Evolutionary conservation across 192 early-diverging fungal species (phyloP).

Genomic region (Radiomyces spectabilis): DNA sequence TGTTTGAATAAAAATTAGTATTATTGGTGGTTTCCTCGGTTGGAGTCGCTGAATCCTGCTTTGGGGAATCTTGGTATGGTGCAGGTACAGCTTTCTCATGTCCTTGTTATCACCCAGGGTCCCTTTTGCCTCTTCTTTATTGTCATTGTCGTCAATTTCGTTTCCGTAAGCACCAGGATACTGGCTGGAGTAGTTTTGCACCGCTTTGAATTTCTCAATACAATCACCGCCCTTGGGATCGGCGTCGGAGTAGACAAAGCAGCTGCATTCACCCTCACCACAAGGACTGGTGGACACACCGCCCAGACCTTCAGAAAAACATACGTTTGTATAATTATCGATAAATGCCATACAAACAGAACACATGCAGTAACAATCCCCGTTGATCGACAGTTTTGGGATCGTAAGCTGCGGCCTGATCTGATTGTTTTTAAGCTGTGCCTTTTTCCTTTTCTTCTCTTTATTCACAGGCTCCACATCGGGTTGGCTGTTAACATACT

Average conservation of each 20-base stretch:
- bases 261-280: constrained; percentile 93
- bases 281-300: constrained; percentile 96
- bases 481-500: constrained; percentile 6
- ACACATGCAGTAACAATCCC: constrained; percentile 84
- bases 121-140: constrained; percentile 52
- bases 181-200: constrained; percentile 86
- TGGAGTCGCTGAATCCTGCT: too few relatives aligned
- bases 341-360: too few relatives aligned
- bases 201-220: constrained; percentile 82
- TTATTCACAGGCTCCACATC: neutral
- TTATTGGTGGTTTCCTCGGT: constrained; percentile 1
- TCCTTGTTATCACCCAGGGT: constrained; percentile 28
- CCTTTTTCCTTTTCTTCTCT: neutral
- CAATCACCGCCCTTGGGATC: constrained; percentile 99
- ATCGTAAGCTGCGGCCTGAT: constrained; percentile 54
- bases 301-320: constrained; percentile 45
- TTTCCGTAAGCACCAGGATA: constrained; percentile 88
- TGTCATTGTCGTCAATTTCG: constrained; percentile 69
- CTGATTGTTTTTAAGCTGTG: neutral
- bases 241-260: constrained; percentile 88
- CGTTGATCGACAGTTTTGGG: constrained; percentile 87
- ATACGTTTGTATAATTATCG: too few relatives aligned
- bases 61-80: too few relatives aligned
- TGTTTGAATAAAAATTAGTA: too few relatives aligned
- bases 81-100: constrained; percentile 6